Evolutionary conservation across 345 rosid species (phyloP), one percentile per base, ranked within the genome.

Genomic region (Moricandia moricandioides): DNA sequence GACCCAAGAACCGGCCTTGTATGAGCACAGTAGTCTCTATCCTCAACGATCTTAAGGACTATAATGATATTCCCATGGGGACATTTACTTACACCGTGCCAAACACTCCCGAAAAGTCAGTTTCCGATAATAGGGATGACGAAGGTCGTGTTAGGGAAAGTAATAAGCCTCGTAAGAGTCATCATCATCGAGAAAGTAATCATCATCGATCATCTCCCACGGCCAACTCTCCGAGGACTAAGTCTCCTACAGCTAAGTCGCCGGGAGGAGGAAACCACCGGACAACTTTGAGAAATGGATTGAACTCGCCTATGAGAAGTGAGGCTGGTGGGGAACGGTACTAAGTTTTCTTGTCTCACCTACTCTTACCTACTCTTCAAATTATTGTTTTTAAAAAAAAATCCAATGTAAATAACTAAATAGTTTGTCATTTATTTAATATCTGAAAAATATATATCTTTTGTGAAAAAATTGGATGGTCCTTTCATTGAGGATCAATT

Each of bases 1-100:
- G 96, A 75, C 89, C 97, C 0, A 93, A 89, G 83, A 88, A 80
- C 34, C 84, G 98, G 55, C 98, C 98, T 0, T 69, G 71, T 16
- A 88, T 93, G 92, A 80, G 87, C 21, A 13, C 68, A 0, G 91
- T 93, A 5, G 91, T 93, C n/a, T 73, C 81, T 65, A 87, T 75
- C 1, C 72, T 93, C 39, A 90, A 86, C 17, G 84, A 89, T 9
- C 90, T 93, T 52, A 76, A 84, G 76, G 88, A 86, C 52, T 83
- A 70, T 26, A 81, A 81, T 1, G 96, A 93, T 69, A 52, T 86
- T 21, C 82, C 89, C 0, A 57, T 82, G 14, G 91, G 92, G 29
- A 77, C 97, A 3, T 91, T 91, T 26, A 89, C 85, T 12, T 93
- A 85, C 72, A 81, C 81, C 26, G 96, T 86, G 16, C 93, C 92